These are phyloP conservation scores for Acanthamoeba pearcei DNA, from an alignment of 208 protist species.

Conservation along the genomic window DNA sequence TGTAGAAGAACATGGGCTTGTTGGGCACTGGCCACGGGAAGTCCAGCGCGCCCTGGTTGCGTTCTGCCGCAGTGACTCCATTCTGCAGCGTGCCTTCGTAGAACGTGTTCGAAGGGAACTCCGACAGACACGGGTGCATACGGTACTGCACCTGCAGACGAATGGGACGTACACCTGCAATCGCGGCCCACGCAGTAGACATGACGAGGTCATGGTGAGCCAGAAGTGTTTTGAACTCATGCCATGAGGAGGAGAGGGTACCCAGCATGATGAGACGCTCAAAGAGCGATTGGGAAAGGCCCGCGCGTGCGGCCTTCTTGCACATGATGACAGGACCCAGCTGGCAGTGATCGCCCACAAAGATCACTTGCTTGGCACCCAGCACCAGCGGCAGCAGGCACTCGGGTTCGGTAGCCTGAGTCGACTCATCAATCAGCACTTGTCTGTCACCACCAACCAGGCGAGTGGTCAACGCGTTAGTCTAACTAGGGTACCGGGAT, in stretches of 20 bases:
- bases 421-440: slow-evolving; percentile 98
- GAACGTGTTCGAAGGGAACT: slow-evolving; percentile 97
- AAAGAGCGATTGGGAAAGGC: slow-evolving; percentile 96
- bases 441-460: slow-evolving; percentile 54
- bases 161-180: slow-evolving; percentile 90
- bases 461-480: neutral
- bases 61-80: slow-evolving; percentile 91
- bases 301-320: slow-evolving; percentile 93
- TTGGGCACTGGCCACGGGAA: slow-evolving; percentile 95
- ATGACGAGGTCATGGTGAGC: neutral
- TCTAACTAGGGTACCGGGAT: no score
- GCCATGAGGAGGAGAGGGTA: neutral
- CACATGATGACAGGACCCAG: slow-evolving; percentile 97
- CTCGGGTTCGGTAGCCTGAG: slow-evolving; percentile 97
- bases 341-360: slow-evolving; percentile 98
- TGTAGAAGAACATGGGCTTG: slow-evolving; percentile 97
- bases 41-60: slow-evolving; percentile 80
- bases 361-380: slow-evolving; percentile 94
- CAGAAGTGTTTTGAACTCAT: no score
- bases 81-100: slow-evolving; percentile 98
- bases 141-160: slow-evolving; percentile 98
- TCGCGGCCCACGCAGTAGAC: neutral
- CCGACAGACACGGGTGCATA: slow-evolving; percentile 98
- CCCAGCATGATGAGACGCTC: slow-evolving; percentile 95
- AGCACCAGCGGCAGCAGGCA: slow-evolving; percentile 96